Percentiles rank a stretch among this genome's conserved stretches.
Conservation (phyloP, 2,329 filamentous ascomycete species). For the Paraphaeosphaeria sporulosa region DNA sequence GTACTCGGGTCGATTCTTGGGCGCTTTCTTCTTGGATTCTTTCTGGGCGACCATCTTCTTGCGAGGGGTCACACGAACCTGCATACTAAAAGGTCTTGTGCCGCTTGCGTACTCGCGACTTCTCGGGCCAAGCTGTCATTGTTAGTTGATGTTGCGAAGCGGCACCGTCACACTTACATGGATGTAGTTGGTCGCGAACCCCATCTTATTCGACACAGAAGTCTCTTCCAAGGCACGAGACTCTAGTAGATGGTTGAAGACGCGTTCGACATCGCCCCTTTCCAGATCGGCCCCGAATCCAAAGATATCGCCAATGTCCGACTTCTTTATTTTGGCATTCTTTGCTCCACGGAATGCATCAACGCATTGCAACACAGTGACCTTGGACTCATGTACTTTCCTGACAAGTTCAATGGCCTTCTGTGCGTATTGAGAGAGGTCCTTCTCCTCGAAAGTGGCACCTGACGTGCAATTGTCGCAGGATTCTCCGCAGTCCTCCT, state of each 20-base stretch:
- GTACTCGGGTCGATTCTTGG: conserved; percentile 51
- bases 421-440: conserved; percentile 78
- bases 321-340: conserved; percentile 64
- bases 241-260: conserved; percentile 79
- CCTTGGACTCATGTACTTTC: conserved; percentile 62
- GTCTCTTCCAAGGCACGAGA: conserved; percentile 78
- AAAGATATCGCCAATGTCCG: conserved; percentile 62
- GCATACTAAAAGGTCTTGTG: conserved; percentile 55
- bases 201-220: conserved; percentile 68
- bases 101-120: conserved; percentile 54
- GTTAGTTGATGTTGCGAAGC: conserved; percentile 3
- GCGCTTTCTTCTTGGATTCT: conserved; percentile 25
- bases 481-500: conserved; percentile 72
- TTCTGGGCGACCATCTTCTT: conserved; percentile 38
- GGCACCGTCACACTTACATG: conserved; percentile 57
- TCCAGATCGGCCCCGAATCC: conserved; percentile 75
- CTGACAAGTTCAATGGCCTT: conserved; percentile 74
- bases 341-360: conserved; percentile 80
- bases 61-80: conserved; percentile 60
- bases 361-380: conserved; percentile 77
- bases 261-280: conserved; percentile 78
- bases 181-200: conserved; percentile 79
- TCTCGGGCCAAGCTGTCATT: conserved; percentile 51
- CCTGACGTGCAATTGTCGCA: conserved; percentile 92
- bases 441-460: conserved; percentile 72